Base-by-base conservation (phyloP, 2,329 filamentous ascomycete species). In the Fusarium xylarioides region DNA sequence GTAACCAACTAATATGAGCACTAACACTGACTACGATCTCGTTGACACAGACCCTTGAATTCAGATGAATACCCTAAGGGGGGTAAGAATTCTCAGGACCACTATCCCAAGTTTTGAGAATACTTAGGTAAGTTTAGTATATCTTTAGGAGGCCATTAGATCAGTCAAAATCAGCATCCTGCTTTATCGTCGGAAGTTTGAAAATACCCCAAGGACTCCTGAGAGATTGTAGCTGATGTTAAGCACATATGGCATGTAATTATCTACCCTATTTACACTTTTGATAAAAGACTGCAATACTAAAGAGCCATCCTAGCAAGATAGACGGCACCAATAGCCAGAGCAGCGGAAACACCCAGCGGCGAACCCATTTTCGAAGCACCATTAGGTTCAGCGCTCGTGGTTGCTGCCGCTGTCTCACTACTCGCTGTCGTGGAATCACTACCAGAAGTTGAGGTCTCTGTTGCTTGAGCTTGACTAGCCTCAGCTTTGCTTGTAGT, bases 161-260 rank as follows among this genome's bases (percentile, higher is more conserved):
- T 14, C 10, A 47, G 44, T 18, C 19, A 21, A 21, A 16, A 11
- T 47, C 4, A 0, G 14, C 9, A 15, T 2, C 9, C 14, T 47
- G 9, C 14, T 19, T 19, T 1, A 19, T 12, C 16, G 3, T 21
- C 8, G 19, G 9, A 30, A 30, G 19, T 47, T 16, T 47, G 19
- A n/a, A 46, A 14, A 10, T 18, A 0, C 3, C 4, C 2, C 4
- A 11, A 11, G 5, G 15, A 7, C 14, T 11, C 7, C 19, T 7
- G 11, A 12, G 11, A 38, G 18, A 23, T 16, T 5, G 11, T 16
- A 16, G 11, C 3, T 43, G 15, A 47, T 7, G 0, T 21, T 4
- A n/a, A 49, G 1, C 2, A 15, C 4, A 26, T 7, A 26, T 5
- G 4, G 0, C 2, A 15, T 16, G 8, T 1, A 1, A 3, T 8